Percentiles rank a stretch among this genome's conserved stretches.
These are phyloP conservation scores for Paratrimastix pyriformis DNA, from an alignment of 78 protist genomes.

Conservation along the genomic window DNA sequence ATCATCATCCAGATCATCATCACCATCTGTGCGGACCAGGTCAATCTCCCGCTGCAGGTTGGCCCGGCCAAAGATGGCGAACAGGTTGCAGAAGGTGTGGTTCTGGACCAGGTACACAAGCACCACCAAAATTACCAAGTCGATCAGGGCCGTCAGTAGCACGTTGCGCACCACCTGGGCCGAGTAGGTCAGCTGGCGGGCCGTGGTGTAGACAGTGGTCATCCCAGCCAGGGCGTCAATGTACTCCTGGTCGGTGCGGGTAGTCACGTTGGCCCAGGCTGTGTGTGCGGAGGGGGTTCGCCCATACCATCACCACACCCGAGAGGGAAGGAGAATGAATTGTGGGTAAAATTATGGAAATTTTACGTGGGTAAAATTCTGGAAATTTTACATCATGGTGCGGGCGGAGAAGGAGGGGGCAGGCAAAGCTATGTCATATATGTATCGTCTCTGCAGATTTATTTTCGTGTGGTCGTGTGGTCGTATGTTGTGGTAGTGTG, in stretches of 20 bases:
- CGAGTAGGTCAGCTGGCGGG: neutral
- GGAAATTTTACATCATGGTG: neutral
- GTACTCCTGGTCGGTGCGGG: neutral
- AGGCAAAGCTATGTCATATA: neutral
- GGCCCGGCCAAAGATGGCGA: too few species aligned
- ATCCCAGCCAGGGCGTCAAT: neutral
- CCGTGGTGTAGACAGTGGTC: neutral
- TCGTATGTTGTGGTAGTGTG: too few species aligned
- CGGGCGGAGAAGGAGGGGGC: neutral
- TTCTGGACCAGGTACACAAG: neutral
- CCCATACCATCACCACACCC: too few species aligned
- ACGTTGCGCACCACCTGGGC: neutral
- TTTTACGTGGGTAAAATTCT: neutral
- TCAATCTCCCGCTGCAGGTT: too few species aligned
- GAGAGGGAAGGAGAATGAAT: too few species aligned
- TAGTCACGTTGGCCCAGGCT: too few species aligned
- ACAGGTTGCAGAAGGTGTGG: neutral
- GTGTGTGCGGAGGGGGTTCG: too few species aligned
- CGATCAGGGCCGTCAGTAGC: neutral
- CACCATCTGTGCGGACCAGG: too few species aligned
- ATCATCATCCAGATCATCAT: too few species aligned
- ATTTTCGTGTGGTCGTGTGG: too few species aligned
- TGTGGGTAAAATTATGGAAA: neutral
- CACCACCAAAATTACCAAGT: neutral
- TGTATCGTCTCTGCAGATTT: neutral